Evolutionary conservation across 176 grass and related monocot species (phyloP).

Genomic region (Phoenix dactylifera): DNA sequence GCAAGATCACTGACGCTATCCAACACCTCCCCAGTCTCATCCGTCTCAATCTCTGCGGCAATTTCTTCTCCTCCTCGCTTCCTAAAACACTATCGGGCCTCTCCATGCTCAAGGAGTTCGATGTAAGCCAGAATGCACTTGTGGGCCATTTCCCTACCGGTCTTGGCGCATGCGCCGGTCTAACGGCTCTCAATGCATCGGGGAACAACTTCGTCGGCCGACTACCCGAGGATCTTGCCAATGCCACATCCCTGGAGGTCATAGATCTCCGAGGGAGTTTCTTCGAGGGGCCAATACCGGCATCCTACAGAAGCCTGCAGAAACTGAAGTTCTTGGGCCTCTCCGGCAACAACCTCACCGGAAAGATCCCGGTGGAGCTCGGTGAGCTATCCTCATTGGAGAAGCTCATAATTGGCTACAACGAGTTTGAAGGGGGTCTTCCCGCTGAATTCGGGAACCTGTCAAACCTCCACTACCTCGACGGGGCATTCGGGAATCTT

Average conservation of each 20-base stretch:
- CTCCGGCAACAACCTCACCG: slow-evolving; percentile 86
- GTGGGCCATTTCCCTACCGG: slow-evolving; percentile 61
- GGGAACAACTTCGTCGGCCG: slow-evolving; percentile 73
- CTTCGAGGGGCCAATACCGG: slow-evolving; percentile 58
- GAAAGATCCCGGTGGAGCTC: slow-evolving; percentile 66
- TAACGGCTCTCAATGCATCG: slow-evolving; percentile 56
- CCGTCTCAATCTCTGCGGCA: slow-evolving; percentile 74
- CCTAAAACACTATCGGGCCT: slow-evolving; percentile 50
- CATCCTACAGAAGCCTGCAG: slow-evolving; percentile 57
- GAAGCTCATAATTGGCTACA: slow-evolving; percentile 82
- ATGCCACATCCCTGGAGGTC: slow-evolving; percentile 50
- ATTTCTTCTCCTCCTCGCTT: slow-evolving; percentile 51
- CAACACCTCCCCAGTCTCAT: slow-evolving; percentile 38
- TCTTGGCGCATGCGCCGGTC: slow-evolving; percentile 42
- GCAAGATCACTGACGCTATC: slow-evolving; percentile 42
- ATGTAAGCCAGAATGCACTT: slow-evolving; percentile 78
- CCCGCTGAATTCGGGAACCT: slow-evolving; percentile 67
- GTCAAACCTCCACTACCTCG: slow-evolving; percentile 67
- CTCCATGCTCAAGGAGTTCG: slow-evolving; percentile 42
- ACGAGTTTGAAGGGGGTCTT: slow-evolving; percentile 67
- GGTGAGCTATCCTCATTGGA: slow-evolving; percentile 55
- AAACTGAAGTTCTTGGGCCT: slow-evolving; percentile 73
- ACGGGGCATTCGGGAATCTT: slow-evolving; percentile 71
- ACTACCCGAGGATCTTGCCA: slow-evolving; percentile 55
- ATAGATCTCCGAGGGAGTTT: slow-evolving; percentile 80